Evolutionary conservation across 345 rosid species (phyloP).

Genomic region (Arabis alpina): DNA sequence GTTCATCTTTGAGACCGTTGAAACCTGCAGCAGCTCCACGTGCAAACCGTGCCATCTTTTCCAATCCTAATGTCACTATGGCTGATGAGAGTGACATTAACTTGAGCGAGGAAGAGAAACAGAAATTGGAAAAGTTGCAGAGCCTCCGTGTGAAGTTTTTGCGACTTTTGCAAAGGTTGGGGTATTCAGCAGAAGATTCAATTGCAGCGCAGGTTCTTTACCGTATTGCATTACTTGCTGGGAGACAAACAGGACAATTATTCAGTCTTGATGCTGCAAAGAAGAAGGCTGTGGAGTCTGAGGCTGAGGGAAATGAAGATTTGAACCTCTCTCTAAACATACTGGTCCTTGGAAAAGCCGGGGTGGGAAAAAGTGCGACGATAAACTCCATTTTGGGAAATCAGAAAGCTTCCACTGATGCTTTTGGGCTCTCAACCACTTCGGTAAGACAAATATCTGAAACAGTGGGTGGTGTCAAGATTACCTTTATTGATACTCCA

Average conservation of each 20-base stretch:
- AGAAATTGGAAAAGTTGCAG: conserved; percentile 80
- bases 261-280: conserved; percentile 87
- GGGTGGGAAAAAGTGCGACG: conserved; percentile 96
- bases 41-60: conserved; percentile 59
- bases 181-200: conserved; percentile 81
- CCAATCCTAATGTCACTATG: conserved; percentile 48
- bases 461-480: conserved; percentile 66
- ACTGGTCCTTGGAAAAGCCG: conserved; percentile 88
- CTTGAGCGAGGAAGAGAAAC: conserved; percentile 86
- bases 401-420: conserved; percentile 64
- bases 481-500: conserved; percentile 77
- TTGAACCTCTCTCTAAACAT: conserved; percentile 72
- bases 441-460: conserved; percentile 73
- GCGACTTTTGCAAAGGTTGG: conserved; percentile 83
- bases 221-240: conserved; percentile 75
- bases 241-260: conserved; percentile 67
- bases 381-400: conserved; percentile 87
- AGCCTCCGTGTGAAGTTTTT: conserved; percentile 73
- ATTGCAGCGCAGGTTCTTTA: conserved; percentile 81
- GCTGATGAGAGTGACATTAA: conserved; percentile 56
- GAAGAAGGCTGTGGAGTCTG: conserved; percentile 71
- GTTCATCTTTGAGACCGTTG: conserved; percentile 72
- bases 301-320: conserved; percentile 65
- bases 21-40: conserved; percentile 76
- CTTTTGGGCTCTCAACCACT: conserved; percentile 78